phyloP scores from a whole-genome alignment of 257 asterid genomes.

The Plantago elongata region DNA sequence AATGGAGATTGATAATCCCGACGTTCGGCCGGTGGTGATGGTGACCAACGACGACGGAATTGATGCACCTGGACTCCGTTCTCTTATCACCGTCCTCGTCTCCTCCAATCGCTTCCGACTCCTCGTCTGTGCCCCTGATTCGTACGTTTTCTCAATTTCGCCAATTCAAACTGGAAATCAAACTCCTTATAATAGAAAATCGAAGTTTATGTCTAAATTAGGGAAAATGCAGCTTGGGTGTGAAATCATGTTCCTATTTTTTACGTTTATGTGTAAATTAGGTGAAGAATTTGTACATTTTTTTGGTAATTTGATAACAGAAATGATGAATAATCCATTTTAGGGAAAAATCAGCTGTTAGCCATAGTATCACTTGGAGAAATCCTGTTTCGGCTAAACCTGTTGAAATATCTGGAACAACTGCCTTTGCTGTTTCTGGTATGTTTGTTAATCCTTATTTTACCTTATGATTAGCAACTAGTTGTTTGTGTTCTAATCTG shows the following conservation, averaged over 20 bases:
- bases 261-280: constrained; percentile 2
- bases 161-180: too few species aligned
- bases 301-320: too few species aligned
- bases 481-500: background rate
- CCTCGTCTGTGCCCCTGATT: constrained; percentile 89
- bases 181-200: too few species aligned
- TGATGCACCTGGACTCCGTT: constrained; percentile 72
- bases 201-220: too few species aligned
- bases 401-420: constrained; percentile 68
- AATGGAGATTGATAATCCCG: constrained; percentile 31
- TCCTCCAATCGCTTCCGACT: constrained; percentile 61
- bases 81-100: constrained; percentile 68
- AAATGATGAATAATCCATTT: background rate
- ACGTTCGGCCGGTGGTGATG: constrained; percentile 61
- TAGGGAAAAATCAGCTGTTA: constrained; percentile 89
- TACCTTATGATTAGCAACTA: too few species aligned
- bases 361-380: constrained; percentile 75
- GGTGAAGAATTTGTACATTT: background rate
- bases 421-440: constrained; percentile 84
- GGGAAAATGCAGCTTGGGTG: too few species aligned
- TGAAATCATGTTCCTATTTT: background rate
- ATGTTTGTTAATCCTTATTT: background rate
- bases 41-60: constrained; percentile 96
- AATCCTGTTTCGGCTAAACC: constrained; percentile 54
- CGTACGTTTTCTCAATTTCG: constrained; percentile 32